These are phyloP conservation scores for Medicago arabica DNA, from an alignment of 306 rosid species.

Conservation along the genomic window DNA sequence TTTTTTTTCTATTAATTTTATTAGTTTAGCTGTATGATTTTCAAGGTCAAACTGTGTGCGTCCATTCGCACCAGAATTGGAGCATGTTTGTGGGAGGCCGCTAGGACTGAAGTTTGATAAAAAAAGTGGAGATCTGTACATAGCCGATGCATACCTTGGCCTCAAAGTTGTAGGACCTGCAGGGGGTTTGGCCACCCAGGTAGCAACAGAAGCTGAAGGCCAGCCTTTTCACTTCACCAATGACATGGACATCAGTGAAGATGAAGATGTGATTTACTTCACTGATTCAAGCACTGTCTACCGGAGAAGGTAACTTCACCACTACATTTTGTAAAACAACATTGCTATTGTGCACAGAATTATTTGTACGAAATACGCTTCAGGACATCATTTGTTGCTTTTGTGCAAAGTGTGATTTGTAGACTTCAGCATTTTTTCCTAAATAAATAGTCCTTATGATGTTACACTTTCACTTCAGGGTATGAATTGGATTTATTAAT, in stretches of 20 bases:
- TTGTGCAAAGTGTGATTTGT: neutral
- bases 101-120: conserved; percentile 76
- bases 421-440: neutral
- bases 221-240: conserved; percentile 77
- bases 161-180: conserved; percentile 80
- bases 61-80: conserved; percentile 85
- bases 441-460: conserved; percentile 25
- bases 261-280: conserved; percentile 72
- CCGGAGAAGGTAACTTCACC: conserved; percentile 73
- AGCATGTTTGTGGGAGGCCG: conserved; percentile 93
- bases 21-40: conserved; percentile 30
- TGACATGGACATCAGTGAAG: conserved; percentile 80
- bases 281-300: conserved; percentile 72
- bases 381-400: neutral
- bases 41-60: conserved; percentile 68
- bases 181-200: conserved; percentile 81
- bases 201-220: conserved; percentile 76
- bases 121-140: conserved; percentile 81
- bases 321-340: conserved; percentile 19
- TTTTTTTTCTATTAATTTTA: conserved; percentile 24
- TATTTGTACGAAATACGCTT: neutral
- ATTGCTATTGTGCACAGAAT: neutral
- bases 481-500: conserved; percentile 29
- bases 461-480: neutral
- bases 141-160: conserved; percentile 93